A percentile compares a stretch with the other conserved stretches of the same genome.
Conservation (phyloP, 805 yeast genomes). For the Metschnikowia koreensis region DNA sequence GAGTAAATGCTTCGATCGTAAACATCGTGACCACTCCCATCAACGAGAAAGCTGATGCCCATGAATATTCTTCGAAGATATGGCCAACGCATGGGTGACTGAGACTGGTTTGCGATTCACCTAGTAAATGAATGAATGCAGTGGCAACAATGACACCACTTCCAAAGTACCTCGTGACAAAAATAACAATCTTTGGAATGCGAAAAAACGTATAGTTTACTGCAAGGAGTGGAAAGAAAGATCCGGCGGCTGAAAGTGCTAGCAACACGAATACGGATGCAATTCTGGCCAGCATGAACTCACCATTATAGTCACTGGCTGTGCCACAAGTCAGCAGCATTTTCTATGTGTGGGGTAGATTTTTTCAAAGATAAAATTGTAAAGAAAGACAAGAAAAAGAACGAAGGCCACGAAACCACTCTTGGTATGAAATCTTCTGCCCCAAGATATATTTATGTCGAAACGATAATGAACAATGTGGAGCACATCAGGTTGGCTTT, state of each 20-base stretch:
- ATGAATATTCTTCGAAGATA: slow-evolving; percentile 26
- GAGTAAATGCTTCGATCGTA: slow-evolving; percentile 25
- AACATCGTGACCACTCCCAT: slow-evolving; percentile 32
- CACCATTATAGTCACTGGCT: slow-evolving; percentile 21
- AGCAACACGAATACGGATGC: slow-evolving; percentile 32
- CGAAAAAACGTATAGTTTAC: slow-evolving; percentile 19
- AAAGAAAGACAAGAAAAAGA: neutral
- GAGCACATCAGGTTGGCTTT: neutral
- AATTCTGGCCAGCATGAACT: slow-evolving; percentile 25
- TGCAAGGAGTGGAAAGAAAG: slow-evolving; percentile 32
- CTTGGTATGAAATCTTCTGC: neutral
- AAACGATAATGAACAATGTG: neutral
- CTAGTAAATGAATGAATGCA: slow-evolving; percentile 35
- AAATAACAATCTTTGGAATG: slow-evolving; percentile 28
- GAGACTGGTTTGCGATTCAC: slow-evolving; percentile 28
- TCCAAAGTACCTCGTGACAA: slow-evolving; percentile 30
- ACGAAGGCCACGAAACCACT: too few species aligned
- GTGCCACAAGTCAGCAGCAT: slow-evolving; percentile 9
- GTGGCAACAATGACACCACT: slow-evolving; percentile 38
- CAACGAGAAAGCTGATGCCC: slow-evolving; percentile 33
- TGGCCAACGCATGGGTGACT: slow-evolving; percentile 30
- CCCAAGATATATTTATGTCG: neutral
- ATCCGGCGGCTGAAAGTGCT: slow-evolving; percentile 29
- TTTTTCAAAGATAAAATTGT: neutral
- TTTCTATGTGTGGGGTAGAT: neutral